Conservation (phyloP, 805 yeast genomes). For the Spathaspora girioi region DNA sequence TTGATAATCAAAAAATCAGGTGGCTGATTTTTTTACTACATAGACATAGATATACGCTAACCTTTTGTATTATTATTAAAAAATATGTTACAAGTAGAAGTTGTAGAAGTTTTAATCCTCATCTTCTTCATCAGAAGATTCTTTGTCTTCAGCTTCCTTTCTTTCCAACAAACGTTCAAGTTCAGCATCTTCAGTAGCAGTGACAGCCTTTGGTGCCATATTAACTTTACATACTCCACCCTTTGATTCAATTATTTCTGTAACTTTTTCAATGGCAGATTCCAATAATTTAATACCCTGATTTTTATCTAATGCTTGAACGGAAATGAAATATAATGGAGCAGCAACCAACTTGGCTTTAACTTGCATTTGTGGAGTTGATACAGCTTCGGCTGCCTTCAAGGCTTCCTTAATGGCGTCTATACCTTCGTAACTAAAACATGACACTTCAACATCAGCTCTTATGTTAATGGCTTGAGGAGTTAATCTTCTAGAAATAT, state of each 20-base stretch:
- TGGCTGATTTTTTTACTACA: neutral
- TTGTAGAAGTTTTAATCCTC: slow-evolving; percentile 26
- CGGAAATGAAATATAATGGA: slow-evolving; percentile 89
- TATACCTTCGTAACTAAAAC: slow-evolving; percentile 95
- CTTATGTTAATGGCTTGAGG: slow-evolving; percentile 98
- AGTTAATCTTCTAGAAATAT: slow-evolving; percentile 89
- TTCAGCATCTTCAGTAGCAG: slow-evolving; percentile 98
- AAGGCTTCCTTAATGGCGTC: slow-evolving; percentile 93
- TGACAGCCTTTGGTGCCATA: slow-evolving; percentile 98
- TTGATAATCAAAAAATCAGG: slow-evolving; percentile 18
- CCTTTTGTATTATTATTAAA: slow-evolving; percentile 2
- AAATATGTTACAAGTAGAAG: neutral
- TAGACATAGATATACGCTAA: neutral
- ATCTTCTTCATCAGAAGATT: slow-evolving; percentile 81
- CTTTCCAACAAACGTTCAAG: slow-evolving; percentile 92
- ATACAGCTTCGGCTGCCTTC: slow-evolving; percentile 76
- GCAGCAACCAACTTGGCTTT: slow-evolving; percentile 97
- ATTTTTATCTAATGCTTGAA: slow-evolving; percentile 88
- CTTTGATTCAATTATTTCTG: slow-evolving; percentile 60
- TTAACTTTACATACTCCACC: slow-evolving; percentile 90
- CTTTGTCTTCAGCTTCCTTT: slow-evolving; percentile 84
- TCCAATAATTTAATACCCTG: slow-evolving; percentile 79
- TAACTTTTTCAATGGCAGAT: slow-evolving; percentile 74
- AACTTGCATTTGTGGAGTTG: slow-evolving; percentile 83
- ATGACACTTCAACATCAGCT: slow-evolving; percentile 97